Base-by-base conservation (phyloP, 805 yeast genomes). In the Lachancea meyersii region DNA sequence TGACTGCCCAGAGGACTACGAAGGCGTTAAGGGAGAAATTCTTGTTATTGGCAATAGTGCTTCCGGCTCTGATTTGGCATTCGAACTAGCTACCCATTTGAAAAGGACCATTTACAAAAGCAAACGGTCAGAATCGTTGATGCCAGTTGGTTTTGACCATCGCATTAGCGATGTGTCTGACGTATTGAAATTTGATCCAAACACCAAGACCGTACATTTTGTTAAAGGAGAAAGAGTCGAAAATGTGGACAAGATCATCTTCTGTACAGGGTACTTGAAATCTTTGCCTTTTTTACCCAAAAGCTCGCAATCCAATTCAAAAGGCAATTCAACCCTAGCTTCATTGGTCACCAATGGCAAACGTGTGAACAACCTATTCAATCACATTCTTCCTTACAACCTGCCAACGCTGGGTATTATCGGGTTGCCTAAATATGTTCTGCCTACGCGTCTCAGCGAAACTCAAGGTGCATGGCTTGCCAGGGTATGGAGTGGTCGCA, bases 41-140 rank as follows among this genome's bases (percentile, higher is more conserved):
- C 58, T 86, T 35, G 72, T 85, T 4, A 76, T 86, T n/a, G 95
- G 95, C 0, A 81, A 80, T 52, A 78, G 81, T 8, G 82, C 93
- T 2, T 79, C 87, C 23, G 95, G 91, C 20, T 74, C 77, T 14
- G 95, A 87, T 55, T 67, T 84, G 33, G 75, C 86, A 2, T 72
- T 71, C 43, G 89, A 83, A 55, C 54, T 80, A 19, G 74, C 79
- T 1, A 64, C 67, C 2, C 54, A 45, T 2, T 63, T 75, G 35
- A 61, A 69, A 7, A 66, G 61, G 40, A 58, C 53, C 7, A 65
- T 80, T 13, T 69, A 71, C 54, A 71, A 77, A 46, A 71, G 80
- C 10, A 63, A 69, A 11, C 65, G 83, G 48, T 71, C 78, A 1
- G 70, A 65, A 23, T 34, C 49, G 45, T 41, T 53, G 16, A 50